These are phyloP conservation scores for Neurospora sp. DNA, from an alignment of 2,329 filamentous ascomycete genomes.

Conservation along the genomic window DNA sequence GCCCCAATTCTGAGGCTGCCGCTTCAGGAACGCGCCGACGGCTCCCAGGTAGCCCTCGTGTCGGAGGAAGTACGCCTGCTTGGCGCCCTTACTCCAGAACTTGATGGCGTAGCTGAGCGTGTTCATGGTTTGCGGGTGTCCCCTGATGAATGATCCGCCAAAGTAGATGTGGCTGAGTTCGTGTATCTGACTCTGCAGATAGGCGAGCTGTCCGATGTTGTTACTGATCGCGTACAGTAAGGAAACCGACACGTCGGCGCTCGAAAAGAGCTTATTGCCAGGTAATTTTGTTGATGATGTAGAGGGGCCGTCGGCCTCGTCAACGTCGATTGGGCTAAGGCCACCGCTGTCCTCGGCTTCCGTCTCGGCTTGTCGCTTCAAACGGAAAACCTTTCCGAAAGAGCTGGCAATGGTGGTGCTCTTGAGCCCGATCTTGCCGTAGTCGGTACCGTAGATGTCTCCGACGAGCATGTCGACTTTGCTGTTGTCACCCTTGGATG, in stretches of 20 bases:
- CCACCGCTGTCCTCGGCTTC: constrained; percentile 64
- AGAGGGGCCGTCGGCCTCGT: background rate
- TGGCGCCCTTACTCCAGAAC: constrained; percentile 87
- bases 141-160: constrained; percentile 91
- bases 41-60: constrained; percentile 94
- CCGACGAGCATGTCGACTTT: constrained; percentile 95
- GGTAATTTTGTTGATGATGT: constrained; percentile 15
- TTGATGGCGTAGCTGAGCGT: constrained; percentile 93
- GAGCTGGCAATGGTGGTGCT: constrained; percentile 91
- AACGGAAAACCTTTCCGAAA: constrained; percentile 92
- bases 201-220: constrained; percentile 97
- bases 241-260: constrained; percentile 80
- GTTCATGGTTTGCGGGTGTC: constrained; percentile 95
- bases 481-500: constrained; percentile 82
- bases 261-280: constrained; percentile 48
- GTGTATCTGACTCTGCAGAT: constrained; percentile 94
- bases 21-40: constrained; percentile 87
- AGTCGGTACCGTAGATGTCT: constrained; percentile 94
- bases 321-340: constrained; percentile 17
- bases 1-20: constrained; percentile 87
- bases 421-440: constrained; percentile 92
- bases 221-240: constrained; percentile 93
- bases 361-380: constrained; percentile 75
- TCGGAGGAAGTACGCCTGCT: constrained; percentile 90
- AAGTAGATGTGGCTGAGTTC: constrained; percentile 90